These are phyloP conservation scores for Microstegium vimineum DNA, from an alignment of 176 grass and related monocot species.

Conservation along the genomic window DNA sequence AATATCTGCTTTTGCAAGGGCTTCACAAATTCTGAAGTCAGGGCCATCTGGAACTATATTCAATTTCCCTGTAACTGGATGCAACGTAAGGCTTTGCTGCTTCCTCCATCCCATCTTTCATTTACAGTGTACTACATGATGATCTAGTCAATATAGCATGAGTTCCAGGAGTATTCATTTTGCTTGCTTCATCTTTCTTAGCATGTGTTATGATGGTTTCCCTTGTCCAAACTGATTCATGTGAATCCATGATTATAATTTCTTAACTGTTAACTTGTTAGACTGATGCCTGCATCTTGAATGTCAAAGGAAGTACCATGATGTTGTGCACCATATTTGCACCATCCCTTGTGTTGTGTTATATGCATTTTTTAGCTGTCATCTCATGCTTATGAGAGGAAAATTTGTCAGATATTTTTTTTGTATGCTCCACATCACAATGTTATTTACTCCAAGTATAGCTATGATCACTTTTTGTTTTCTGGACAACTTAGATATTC, in stretches of 20 bases:
- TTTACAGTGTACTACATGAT: neutral
- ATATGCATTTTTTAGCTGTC: neutral
- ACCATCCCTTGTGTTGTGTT: neutral
- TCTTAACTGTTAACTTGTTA: neutral
- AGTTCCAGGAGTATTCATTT: neutral
- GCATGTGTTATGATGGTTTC: neutral
- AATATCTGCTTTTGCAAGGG: conserved; percentile 88
- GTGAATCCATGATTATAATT: neutral
- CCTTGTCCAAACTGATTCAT: neutral
- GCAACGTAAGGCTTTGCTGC: conserved; percentile 42
- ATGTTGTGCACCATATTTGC: neutral
- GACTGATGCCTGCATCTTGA: neutral
- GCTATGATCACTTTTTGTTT: neutral
- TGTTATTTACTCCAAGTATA: neutral
- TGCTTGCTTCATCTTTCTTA: neutral
- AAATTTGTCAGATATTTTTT: neutral
- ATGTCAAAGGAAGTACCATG: neutral
- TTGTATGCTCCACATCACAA: neutral
- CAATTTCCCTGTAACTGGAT: conserved; percentile 69
- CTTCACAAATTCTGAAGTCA: conserved; percentile 77
- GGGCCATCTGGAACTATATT: conserved; percentile 39
- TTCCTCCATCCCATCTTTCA: conserved; percentile 2
- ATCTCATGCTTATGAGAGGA: neutral
- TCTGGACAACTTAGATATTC: neutral
- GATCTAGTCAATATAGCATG: neutral